phyloP scores from a whole-genome alignment of 2,329 filamentous ascomycete genomes.

The Mariannaea sp. region DNA sequence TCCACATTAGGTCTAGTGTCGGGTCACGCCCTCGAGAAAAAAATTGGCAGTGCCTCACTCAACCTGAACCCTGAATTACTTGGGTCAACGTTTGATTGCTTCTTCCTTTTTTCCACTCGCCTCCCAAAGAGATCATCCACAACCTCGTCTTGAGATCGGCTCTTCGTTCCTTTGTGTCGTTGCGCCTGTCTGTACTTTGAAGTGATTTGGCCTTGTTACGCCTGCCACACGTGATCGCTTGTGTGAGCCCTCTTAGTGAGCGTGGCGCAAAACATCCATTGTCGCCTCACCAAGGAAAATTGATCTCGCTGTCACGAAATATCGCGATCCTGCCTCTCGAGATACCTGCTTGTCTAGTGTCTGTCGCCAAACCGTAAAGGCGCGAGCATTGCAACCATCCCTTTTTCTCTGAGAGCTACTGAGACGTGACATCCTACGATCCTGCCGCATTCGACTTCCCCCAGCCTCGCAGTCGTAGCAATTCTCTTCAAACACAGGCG shows the following conservation, averaged over 20 bases:
- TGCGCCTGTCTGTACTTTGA: conserved; percentile 18
- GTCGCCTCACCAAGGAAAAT: conserved; percentile 25
- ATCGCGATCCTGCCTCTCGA: conserved; percentile 14
- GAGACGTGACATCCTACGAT: conserved; percentile 2
- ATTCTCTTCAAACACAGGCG: background rate
- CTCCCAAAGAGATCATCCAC: conserved; percentile 18
- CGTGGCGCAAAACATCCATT: conserved; percentile 27
- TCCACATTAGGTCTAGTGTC: conserved; percentile 23
- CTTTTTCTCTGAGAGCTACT: background rate
- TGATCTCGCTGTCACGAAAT: conserved; percentile 21
- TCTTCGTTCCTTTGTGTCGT: conserved; percentile 19
- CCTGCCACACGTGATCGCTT: conserved; percentile 27
- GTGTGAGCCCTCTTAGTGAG: conserved; percentile 19
- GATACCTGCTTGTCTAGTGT: background rate
- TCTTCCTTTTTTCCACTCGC: conserved; percentile 27
- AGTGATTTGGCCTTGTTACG: conserved; percentile 23
- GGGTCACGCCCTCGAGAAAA: conserved; percentile 32
- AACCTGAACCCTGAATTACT: conserved; percentile 29
- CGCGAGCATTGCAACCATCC: background rate
- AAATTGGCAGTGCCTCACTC: conserved; percentile 23
- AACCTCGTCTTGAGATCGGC: conserved; percentile 24
- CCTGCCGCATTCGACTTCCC: conserved; percentile 8
- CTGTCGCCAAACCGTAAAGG: conserved; percentile 12
- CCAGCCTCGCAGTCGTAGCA: conserved; percentile 14
- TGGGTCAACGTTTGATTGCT: conserved; percentile 29